Conservation (phyloP, 208 protist genomes). For the Phytomonas francai region DNA sequence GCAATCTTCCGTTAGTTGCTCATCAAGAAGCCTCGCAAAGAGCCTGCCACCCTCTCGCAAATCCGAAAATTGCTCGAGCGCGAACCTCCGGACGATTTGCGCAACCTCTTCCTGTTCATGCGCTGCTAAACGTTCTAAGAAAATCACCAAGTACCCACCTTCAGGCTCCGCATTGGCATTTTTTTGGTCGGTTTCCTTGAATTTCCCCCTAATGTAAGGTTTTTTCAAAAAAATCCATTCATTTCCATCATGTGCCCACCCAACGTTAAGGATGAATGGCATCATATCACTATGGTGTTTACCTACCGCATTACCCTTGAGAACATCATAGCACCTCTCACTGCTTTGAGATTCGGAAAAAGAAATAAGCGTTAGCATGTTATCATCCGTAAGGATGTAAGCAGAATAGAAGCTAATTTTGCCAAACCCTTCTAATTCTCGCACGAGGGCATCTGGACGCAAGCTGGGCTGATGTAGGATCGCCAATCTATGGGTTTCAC, state of each 20-base stretch:
- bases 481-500: slow-evolving; percentile 30
- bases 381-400: slow-evolving; percentile 23
- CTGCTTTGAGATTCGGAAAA: slow-evolving; percentile 23
- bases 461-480: slow-evolving; percentile 25
- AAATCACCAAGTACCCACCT: slow-evolving; percentile 34
- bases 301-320: not conserved
- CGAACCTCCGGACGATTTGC: slow-evolving; percentile 13
- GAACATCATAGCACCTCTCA: slow-evolving; percentile 19
- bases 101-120: slow-evolving; percentile 10
- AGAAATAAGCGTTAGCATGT: slow-evolving; percentile 25
- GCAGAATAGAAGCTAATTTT: slow-evolving; percentile 15
- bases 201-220: slow-evolving; percentile 30
- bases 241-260: slow-evolving; percentile 49
- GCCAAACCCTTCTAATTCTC: slow-evolving; percentile 18
- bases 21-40: slow-evolving; percentile 38
- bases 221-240: slow-evolving; percentile 26
- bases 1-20: slow-evolving; percentile 35
- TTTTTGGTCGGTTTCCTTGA: not conserved
- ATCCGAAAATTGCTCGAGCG: slow-evolving; percentile 42
- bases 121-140: slow-evolving; percentile 22
- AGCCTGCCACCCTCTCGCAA: slow-evolving; percentile 51
- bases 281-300: not conserved
- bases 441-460: slow-evolving; percentile 13
- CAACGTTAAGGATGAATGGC: slow-evolving; percentile 25
- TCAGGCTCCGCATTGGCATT: not conserved